phyloP scores from a whole-genome alignment of 306 rosid species.

The Ziziphus jujuba region DNA sequence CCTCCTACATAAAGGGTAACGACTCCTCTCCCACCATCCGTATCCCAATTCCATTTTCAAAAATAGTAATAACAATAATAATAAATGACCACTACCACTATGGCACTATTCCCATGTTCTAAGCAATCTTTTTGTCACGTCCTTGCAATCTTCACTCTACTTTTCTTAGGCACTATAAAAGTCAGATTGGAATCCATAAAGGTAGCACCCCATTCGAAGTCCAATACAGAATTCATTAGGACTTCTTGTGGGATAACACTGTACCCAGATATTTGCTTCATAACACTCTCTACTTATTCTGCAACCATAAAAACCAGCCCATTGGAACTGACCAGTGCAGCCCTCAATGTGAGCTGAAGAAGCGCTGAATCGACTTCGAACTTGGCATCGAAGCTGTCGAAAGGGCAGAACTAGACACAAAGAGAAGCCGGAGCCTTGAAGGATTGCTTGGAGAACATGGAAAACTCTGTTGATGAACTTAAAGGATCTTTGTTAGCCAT shows the following conservation, averaged over 20 bases:
- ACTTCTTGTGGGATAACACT: constrained; percentile 36
- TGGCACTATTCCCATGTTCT: not conserved
- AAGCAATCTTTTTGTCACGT: not conserved
- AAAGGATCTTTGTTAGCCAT: constrained; percentile 19
- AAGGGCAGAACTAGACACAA: constrained; percentile 18
- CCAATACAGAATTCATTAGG: constrained; percentile 29
- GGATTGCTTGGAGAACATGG: constrained; percentile 38
- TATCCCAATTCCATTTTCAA: no score
- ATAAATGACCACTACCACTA: not conserved
- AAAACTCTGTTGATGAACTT: constrained; percentile 23
- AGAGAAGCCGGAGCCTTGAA: constrained; percentile 21
- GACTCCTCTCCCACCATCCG: no score
- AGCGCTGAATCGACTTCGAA: constrained; percentile 7
- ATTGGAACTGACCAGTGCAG: constrained; percentile 24
- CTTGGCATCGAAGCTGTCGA: constrained; percentile 10
- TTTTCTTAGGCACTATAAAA: not conserved
- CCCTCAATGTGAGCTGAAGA: constrained; percentile 29
- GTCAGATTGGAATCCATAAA: not conserved
- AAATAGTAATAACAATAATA: no score
- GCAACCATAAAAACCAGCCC: constrained; percentile 29
- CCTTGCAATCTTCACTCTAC: not conserved
- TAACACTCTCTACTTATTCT: constrained; percentile 39
- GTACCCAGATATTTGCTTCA: constrained; percentile 36
- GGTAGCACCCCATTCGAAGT: not conserved
- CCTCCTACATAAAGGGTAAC: no score